Conservation (phyloP, 2,329 filamentous ascomycete genomes). For the Anthostomella pinea region DNA sequence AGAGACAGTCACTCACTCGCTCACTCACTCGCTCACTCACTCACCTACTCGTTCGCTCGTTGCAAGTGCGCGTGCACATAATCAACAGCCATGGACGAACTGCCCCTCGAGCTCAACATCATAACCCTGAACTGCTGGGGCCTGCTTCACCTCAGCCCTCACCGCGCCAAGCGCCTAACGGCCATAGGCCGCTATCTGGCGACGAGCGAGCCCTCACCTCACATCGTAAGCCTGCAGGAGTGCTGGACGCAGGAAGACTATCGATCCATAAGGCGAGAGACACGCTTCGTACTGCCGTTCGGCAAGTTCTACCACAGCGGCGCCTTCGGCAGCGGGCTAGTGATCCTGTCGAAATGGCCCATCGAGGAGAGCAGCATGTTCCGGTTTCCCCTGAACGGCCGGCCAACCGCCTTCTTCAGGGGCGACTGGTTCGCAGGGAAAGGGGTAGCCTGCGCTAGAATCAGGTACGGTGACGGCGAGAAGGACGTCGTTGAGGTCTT, state of each 20-base stretch:
- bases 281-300: slow-evolving; percentile 73
- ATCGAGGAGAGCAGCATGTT: slow-evolving; percentile 87
- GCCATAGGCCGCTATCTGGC: slow-evolving; percentile 84
- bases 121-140: slow-evolving; percentile 97
- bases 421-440: slow-evolving; percentile 98
- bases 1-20: too few species aligned
- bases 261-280: slow-evolving; percentile 70
- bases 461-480: slow-evolving; percentile 63
- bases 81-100: slow-evolving; percentile 23
- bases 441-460: slow-evolving; percentile 79
- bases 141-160: slow-evolving; percentile 78
- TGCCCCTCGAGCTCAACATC: slow-evolving; percentile 66
- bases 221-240: slow-evolving; percentile 93
- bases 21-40: too few species aligned
- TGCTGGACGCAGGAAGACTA: slow-evolving; percentile 90
- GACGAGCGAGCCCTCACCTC: slow-evolving; percentile 61
- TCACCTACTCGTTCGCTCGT: too few species aligned
- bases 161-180: slow-evolving; percentile 71
- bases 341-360: slow-evolving; percentile 87
- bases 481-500: slow-evolving; percentile 82
- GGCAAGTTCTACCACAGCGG: slow-evolving; percentile 92
- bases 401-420: slow-evolving; percentile 88
- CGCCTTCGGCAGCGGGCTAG: slow-evolving; percentile 84
- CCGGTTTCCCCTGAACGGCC: slow-evolving; percentile 84
- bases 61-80: not conserved